These are phyloP conservation scores for Leishmania tarentolae DNA, from an alignment of 208 protist genomes.

Conservation along the genomic window DNA sequence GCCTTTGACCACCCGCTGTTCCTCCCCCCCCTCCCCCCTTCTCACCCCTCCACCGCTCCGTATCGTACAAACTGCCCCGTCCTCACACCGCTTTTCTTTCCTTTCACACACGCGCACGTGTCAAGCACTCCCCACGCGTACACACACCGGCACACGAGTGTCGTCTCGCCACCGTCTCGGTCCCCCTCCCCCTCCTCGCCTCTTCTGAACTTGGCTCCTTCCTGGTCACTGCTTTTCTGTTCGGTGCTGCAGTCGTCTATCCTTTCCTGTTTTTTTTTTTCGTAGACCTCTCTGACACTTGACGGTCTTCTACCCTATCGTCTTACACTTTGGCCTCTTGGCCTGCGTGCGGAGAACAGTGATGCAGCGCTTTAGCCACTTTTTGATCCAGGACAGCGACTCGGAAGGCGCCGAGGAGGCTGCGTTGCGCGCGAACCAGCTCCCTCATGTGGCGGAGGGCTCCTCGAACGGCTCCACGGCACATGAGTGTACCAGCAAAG, in stretches of 20 bases:
- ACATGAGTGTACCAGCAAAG: background rate
- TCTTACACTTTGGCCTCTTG: background rate
- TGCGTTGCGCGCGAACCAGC: background rate
- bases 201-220: background rate
- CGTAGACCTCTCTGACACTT: background rate
- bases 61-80: background rate
- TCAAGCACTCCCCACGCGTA: background rate
- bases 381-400: conserved; percentile 64
- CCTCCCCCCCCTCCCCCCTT: background rate
- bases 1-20: background rate
- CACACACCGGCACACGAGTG: background rate
- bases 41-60: background rate
- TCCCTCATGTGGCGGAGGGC: background rate
- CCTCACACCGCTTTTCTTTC: background rate
- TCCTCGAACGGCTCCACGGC: conserved; percentile 3
- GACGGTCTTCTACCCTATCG: background rate
- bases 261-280: background rate
- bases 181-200: background rate
- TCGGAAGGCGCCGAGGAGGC: conserved; percentile 47
- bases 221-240: background rate
- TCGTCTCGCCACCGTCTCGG: background rate
- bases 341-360: background rate
- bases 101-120: background rate
- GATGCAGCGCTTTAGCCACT: conserved; percentile 55
- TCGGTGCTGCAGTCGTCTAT: background rate